Percentiles rank a stretch among this genome's conserved stretches.
These are phyloP conservation scores for Emergomyces orientalis DNA, from an alignment of 2,329 filamentous ascomycete genomes.

Conservation along the genomic window DNA sequence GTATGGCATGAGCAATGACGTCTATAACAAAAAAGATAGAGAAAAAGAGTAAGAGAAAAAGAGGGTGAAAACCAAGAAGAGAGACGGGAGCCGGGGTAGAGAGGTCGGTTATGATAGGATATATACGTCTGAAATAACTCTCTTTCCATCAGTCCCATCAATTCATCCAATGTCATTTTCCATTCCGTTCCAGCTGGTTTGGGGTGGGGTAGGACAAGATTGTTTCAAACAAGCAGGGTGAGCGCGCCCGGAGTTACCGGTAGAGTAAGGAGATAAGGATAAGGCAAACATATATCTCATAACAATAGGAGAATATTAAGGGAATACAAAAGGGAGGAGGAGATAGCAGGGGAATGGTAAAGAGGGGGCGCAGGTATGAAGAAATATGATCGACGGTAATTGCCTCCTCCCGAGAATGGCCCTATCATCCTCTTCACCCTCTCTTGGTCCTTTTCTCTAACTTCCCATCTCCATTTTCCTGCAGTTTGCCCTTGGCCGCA, in stretches of 20 bases:
- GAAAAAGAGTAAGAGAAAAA: not conserved
- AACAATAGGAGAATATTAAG: not conserved
- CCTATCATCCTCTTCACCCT: conserved; percentile 1
- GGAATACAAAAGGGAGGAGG: not conserved
- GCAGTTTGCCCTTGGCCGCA: conserved; percentile 7
- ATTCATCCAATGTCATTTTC: not conserved
- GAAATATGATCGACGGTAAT: not conserved
- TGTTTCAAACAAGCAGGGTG: not conserved
- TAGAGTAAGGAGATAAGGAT: not conserved
- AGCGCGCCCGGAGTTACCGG: not conserved
- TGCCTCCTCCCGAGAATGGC: not conserved
- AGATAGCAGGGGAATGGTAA: not conserved
- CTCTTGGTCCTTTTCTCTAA: conserved; percentile 16
- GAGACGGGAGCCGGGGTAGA: not conserved
- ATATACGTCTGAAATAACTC: not conserved
- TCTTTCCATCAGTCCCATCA: not conserved
- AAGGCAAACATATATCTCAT: not conserved
- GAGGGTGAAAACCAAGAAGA: not conserved
- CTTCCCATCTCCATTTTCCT: conserved; percentile 11
- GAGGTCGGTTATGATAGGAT: not conserved
- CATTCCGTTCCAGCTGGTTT: not conserved
- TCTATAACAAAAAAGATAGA: not conserved
- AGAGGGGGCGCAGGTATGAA: not conserved
- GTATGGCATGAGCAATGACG: conserved; percentile 4
- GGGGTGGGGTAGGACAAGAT: not conserved